Conservation (phyloP, 1,284 basidiomycete species). For the Cryptococcus floricola region DNA sequence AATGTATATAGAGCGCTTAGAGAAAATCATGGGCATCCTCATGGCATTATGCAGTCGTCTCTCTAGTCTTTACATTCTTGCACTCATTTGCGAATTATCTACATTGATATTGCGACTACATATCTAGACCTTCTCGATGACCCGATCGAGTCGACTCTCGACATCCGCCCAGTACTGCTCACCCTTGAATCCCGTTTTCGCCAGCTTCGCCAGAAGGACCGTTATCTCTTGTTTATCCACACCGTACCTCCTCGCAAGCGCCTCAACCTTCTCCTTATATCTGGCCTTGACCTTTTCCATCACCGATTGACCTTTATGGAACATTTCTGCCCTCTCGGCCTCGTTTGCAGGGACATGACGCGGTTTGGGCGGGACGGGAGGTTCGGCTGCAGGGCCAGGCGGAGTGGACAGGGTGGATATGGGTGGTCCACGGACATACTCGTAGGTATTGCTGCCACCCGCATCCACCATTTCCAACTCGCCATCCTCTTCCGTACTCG, state of each 20-base stretch:
- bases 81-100: not conserved
- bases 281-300: not conserved
- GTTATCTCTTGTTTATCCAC: not conserved
- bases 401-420: no score
- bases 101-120: not conserved
- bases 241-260: not conserved
- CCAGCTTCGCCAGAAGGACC: not conserved
- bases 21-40: not conserved
- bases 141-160: not conserved
- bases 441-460: no score
- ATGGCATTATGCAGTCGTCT: not conserved
- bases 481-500: no score
- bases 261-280: not conserved
- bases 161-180: not conserved
- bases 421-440: no score
- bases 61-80: not conserved
- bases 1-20: not conserved
- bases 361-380: no score
- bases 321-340: no score
- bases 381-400: no score
- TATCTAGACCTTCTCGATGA: not conserved
- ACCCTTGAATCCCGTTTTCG: not conserved
- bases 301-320: not conserved
- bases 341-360: no score
- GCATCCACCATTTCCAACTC: no score